phyloP scores from a whole-genome alignment of 192 early-diverging fungal species.

The Lobulomyces angularis region DNA sequence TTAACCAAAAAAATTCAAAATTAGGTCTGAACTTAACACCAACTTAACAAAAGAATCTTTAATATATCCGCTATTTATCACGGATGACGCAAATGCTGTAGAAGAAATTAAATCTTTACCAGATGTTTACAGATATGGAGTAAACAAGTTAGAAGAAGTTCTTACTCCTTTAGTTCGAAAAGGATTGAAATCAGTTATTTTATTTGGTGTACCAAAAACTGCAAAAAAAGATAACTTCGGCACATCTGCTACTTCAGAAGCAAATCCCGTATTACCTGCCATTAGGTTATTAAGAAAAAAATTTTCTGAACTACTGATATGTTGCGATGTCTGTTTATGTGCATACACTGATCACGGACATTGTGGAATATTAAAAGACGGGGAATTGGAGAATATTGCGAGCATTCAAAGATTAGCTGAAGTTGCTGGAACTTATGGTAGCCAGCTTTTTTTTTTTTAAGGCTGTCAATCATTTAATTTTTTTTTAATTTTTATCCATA shows the following conservation, averaged over 20 bases:
- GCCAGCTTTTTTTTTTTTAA: background rate
- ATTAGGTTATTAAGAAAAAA: conserved; percentile 59
- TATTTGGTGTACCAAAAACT: conserved; percentile 84
- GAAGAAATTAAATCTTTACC: conserved; percentile 74
- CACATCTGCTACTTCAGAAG: conserved; percentile 66
- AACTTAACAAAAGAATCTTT: conserved; percentile 59
- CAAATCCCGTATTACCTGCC: conserved; percentile 74
- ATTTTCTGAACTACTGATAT: conserved; percentile 74
- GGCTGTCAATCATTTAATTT: conserved; percentile 60
- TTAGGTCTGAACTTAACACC: too few species aligned
- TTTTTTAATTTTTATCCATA: conserved; percentile 61
- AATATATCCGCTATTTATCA: conserved; percentile 92
- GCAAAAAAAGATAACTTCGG: conserved; percentile 63
- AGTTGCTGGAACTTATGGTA: conserved; percentile 74
- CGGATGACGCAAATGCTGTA: conserved; percentile 61
- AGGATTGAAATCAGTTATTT: conserved; percentile 72
- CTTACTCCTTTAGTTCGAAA: conserved; percentile 75
- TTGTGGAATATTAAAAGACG: conserved; percentile 69
- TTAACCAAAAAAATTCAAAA: too few species aligned
- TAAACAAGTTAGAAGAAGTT: conserved; percentile 61
- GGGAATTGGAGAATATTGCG: conserved; percentile 67
- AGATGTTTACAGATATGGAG: conserved; percentile 63
- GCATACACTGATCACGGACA: conserved; percentile 95
- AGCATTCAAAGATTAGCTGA: conserved; percentile 70
- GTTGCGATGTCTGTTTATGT: conserved; percentile 93